Conservation (phyloP, 1,284 basidiomycete species). For the Anthracocystis setariae region DNA sequence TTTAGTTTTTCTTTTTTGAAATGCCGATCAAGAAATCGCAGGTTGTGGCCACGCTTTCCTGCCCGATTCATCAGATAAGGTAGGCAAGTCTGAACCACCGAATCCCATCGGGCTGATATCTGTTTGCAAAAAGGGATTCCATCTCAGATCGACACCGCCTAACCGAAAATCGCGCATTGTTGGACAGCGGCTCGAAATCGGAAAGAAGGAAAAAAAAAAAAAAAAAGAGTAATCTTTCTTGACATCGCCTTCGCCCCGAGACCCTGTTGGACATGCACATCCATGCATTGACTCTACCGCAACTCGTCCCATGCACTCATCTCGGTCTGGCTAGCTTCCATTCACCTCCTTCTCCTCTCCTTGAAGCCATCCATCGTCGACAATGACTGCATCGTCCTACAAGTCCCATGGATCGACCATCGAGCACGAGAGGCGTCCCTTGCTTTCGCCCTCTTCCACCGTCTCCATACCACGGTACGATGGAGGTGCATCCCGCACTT, state of each 20-base stretch:
- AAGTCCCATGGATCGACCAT: neutral
- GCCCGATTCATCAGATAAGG: too few species aligned
- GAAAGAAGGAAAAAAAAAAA: too few species aligned
- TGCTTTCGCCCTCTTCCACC: conserved; percentile 1
- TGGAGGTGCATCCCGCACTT: neutral
- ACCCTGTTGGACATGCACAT: too few species aligned
- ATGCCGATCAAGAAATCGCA: too few species aligned
- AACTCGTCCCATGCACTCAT: too few species aligned
- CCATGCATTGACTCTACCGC: too few species aligned
- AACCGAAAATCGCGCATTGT: conserved; percentile 4
- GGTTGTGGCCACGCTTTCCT: too few species aligned
- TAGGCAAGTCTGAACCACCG: too few species aligned
- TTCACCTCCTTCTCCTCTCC: neutral
- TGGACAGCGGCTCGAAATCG: conserved; percentile 8
- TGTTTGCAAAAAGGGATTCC: neutral
- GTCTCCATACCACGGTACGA: conserved; percentile 7
- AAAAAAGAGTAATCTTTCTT: too few species aligned
- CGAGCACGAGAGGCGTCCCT: conserved; percentile 10
- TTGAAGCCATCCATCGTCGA: neutral
- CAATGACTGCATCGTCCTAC: neutral
- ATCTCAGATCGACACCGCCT: neutral
- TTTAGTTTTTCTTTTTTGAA: too few species aligned
- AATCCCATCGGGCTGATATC: neutral
- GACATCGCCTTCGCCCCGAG: too few species aligned
- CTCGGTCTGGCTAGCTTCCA: too few species aligned